Conservation (phyloP, 352 stramenopile genomes). For the Pythium insidiosum region DNA sequence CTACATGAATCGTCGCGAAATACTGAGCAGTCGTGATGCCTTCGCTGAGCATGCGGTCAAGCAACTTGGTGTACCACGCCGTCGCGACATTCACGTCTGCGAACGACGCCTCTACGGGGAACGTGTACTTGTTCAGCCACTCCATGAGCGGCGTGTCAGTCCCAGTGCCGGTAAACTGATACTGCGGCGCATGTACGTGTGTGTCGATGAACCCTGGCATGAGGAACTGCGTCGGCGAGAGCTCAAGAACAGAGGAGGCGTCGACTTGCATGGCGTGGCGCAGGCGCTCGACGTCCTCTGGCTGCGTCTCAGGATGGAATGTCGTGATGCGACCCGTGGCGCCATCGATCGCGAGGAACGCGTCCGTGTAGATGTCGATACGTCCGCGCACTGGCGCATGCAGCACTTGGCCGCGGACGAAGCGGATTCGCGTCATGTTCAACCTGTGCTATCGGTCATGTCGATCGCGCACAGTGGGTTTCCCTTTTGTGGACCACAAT, state of each 20-base stretch:
- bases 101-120: constrained; percentile 79
- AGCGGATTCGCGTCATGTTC: no score
- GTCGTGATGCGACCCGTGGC: constrained; percentile 23
- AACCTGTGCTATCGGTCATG: no score
- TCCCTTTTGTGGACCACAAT: no score
- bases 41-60: constrained; percentile 61
- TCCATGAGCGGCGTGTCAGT: constrained; percentile 87
- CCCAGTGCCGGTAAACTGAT: constrained; percentile 81
- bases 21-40: constrained; percentile 89
- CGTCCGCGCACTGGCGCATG: constrained; percentile 29
- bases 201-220: constrained; percentile 88
- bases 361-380: constrained; percentile 33
- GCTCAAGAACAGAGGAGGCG: constrained; percentile 6
- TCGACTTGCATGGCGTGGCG: neutral
- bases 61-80: constrained; percentile 62
- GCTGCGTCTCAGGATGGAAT: constrained; percentile 28
- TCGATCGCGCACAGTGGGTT: no score
- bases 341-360: constrained; percentile 29
- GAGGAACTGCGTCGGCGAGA: constrained; percentile 47
- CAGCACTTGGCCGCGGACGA: constrained; percentile 32
- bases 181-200: constrained; percentile 90
- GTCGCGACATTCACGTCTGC: constrained; percentile 34
- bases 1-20: constrained; percentile 84
- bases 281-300: constrained; percentile 17
- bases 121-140: constrained; percentile 90